Base-by-base conservation (phyloP, 305 asterid genomes). In the Petunia hybrid region DNA sequence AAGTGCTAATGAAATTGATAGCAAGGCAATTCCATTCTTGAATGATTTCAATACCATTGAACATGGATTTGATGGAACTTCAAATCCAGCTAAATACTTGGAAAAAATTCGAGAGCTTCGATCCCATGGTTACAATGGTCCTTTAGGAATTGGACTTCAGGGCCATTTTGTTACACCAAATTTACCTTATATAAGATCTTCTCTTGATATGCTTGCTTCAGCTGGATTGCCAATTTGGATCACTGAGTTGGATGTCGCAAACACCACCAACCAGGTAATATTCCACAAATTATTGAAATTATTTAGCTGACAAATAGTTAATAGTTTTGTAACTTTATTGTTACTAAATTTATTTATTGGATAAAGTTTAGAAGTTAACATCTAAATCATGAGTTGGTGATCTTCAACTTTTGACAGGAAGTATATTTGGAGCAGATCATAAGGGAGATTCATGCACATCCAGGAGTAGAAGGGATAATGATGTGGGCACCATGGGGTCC, bases 31-130 rank as follows among this genome's bases (percentile, higher is more conserved):
- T 8, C 92, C 90, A 5, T 94, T 90, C 74, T 57, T 91, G 81
- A 94, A 94, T 76, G 97, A 92, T 1, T 92, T 14, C 80, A 91
- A 90, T 80, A 89, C 91, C 0, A 86, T 94, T 10, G 97, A 94
- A 64, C 80, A 85, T 1, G 71, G 76, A 3, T 1, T n/a, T 0
- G 95, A 91, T 16, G 70, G 39, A 0, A 55, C 35, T 0, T 57
- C 84, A 1, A 77, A 91, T 36, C 94, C 97, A 2, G 4, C 81
- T 0, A 81, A 63, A 66, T 92, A 89, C 79, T 31, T 90, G 80
- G 65, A 71, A 45, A 92, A 87, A 79, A 87, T 90, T 57, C n/a
- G 2, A 0, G 73, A 87, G 42, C 36, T 91, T 46, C 84, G 91
- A 65, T 3, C 31, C 3, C 59, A 82, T 0, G 93, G 93, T 63